Conservation (phyloP, 768 basidiomycete species). For the Bullera alba region DNA sequence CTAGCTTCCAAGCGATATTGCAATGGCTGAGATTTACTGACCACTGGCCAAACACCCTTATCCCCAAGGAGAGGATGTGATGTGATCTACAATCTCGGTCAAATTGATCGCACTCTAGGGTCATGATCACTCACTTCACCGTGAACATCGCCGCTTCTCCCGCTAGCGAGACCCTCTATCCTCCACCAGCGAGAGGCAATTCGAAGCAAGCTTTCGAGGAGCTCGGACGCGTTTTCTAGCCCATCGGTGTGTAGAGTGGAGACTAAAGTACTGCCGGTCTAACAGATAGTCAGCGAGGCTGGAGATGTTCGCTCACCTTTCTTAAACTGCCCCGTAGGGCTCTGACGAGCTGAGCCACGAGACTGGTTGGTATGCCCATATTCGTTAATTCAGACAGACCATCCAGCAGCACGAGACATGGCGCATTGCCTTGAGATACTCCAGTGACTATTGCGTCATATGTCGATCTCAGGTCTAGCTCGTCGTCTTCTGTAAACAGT, state of each 20-base stretch:
- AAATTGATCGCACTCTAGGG: neutral
- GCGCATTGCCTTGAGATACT: neutral
- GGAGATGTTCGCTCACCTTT: constrained; percentile 12
- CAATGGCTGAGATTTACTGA: constrained; percentile 26
- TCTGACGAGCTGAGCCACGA: constrained; percentile 29
- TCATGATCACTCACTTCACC: constrained; percentile 38
- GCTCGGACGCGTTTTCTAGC: constrained; percentile 15
- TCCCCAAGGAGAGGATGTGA: constrained; percentile 19
- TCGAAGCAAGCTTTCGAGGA: constrained; percentile 25
- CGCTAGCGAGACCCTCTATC: constrained; percentile 28
- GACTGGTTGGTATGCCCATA: constrained; percentile 21
- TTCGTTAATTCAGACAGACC: constrained; percentile 30
- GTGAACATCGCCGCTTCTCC: constrained; percentile 40
- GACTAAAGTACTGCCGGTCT: constrained; percentile 22
- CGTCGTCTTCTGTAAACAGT: constrained; percentile 18
- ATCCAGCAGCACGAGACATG: constrained; percentile 31
- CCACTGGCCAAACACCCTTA: constrained; percentile 4
- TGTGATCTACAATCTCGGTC: constrained; percentile 25
- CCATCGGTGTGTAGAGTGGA: constrained; percentile 38
- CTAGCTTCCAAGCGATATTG: constrained; percentile 39
- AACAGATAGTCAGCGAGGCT: neutral
- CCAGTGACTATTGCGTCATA: constrained; percentile 13
- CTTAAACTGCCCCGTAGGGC: constrained; percentile 14
- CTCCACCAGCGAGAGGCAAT: constrained; percentile 39
- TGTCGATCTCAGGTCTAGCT: constrained; percentile 15